Conservation (phyloP, 2,329 filamentous ascomycete genomes). For the Ceratocystis colombiana region DNA sequence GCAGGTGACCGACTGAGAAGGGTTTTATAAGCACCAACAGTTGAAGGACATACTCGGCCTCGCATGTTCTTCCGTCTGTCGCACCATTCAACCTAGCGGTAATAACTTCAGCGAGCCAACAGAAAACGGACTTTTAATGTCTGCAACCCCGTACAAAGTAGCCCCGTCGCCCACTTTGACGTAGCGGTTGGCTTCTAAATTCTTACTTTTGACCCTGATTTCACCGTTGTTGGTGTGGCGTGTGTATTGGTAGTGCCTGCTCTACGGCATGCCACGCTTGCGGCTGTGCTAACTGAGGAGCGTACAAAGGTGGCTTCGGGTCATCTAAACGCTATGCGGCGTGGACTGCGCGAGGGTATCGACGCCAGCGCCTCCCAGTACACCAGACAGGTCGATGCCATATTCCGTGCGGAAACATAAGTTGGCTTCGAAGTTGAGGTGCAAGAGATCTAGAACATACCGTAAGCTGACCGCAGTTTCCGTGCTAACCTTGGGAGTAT, state of each 20-base stretch:
- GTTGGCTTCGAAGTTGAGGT: conserved; percentile 23
- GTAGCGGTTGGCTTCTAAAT: neutral
- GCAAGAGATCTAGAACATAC: conserved; percentile 21
- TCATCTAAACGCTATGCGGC: conserved; percentile 32
- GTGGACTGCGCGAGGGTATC: conserved; percentile 29
- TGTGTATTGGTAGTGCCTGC: neutral
- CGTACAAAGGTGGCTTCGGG: conserved; percentile 30
- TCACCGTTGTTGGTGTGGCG: neutral
- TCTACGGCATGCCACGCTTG: conserved; percentile 31
- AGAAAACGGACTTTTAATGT: conserved; percentile 5
- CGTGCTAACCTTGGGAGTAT: conserved; percentile 21
- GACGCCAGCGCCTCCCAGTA: neutral
- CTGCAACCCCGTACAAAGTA: neutral
- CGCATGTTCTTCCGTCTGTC: too few species aligned
- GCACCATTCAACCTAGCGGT: neutral
- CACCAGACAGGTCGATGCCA: conserved; percentile 15
- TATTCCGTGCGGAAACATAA: conserved; percentile 22
- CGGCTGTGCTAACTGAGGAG: conserved; percentile 32
- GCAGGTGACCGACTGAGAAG: too few species aligned
- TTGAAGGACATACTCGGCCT: too few species aligned
- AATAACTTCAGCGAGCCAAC: conserved; percentile 17
- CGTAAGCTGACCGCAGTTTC: conserved; percentile 22
- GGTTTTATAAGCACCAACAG: too few species aligned
- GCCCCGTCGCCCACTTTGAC: neutral
- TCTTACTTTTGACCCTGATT: neutral